A percentile compares a stretch with the other conserved stretches of the same genome.
Evolutionary conservation across 345 rosid genomes (phyloP).

Genomic region (Ceriops decandra): DNA sequence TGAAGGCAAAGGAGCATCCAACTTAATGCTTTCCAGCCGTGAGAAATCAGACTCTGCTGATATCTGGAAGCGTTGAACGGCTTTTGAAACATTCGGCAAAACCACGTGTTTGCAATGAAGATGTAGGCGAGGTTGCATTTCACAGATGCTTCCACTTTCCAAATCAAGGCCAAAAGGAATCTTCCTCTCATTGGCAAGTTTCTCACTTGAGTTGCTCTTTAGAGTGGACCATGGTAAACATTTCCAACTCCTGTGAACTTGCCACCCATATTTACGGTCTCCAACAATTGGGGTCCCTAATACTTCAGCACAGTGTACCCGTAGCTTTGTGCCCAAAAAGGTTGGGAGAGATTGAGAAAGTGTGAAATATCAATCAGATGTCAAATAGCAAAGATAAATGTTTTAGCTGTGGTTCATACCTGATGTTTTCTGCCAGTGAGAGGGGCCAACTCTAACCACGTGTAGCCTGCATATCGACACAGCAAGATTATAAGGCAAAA

Average conservation of each 20-base stretch:
- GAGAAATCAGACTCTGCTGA: slow-evolving; percentile 48
- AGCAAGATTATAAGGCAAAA: neutral
- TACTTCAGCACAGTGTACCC: slow-evolving; percentile 94
- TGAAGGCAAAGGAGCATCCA: slow-evolving; percentile 77
- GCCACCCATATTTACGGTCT: slow-evolving; percentile 91
- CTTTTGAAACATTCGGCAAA: slow-evolving; percentile 64
- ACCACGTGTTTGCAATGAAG: slow-evolving; percentile 80
- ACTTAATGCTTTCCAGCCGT: slow-evolving; percentile 41
- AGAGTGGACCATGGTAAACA: slow-evolving; percentile 24
- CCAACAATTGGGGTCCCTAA: slow-evolving; percentile 93
- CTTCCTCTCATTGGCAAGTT: slow-evolving; percentile 15
- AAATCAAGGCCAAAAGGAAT: slow-evolving; percentile 65
- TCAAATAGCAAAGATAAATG: neutral
- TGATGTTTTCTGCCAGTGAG: slow-evolving; percentile 96
- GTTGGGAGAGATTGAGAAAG: slow-evolving; percentile 4
- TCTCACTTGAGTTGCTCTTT: slow-evolving; percentile 13
- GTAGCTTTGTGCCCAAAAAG: slow-evolving; percentile 50
- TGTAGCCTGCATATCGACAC: slow-evolving; percentile 51
- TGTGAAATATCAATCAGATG: slow-evolving; percentile 1
- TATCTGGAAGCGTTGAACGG: slow-evolving; percentile 33
- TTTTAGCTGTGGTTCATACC: slow-evolving; percentile 36
- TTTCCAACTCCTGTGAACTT: slow-evolving; percentile 56
- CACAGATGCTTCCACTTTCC: slow-evolving; percentile 66
- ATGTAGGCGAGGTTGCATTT: slow-evolving; percentile 71
- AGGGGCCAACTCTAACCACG: slow-evolving; percentile 88